A percentile compares a stretch with the other conserved stretches of the same genome.
These are phyloP conservation scores for Trametes coccinea DNA, from an alignment of 768 basidiomycete species.

Conservation along the genomic window DNA sequence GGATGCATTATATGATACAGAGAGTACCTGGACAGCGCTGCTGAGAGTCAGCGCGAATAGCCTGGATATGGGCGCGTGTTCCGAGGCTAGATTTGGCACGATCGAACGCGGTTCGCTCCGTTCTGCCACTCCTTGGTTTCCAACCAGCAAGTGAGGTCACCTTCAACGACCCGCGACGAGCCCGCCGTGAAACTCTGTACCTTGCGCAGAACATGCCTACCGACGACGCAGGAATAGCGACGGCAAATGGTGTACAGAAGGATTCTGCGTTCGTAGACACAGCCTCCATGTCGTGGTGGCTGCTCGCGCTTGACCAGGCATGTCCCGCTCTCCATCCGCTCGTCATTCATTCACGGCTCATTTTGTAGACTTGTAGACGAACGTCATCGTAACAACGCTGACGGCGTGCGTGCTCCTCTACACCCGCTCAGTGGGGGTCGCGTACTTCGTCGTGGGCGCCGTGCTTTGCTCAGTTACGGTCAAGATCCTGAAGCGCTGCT, in stretches of 20 bases:
- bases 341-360: background rate
- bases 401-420: slow-evolving; percentile 54
- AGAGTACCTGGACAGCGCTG: too few relatives aligned
- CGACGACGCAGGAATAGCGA: background rate
- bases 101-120: too few relatives aligned
- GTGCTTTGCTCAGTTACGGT: slow-evolving; percentile 56
- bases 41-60: too few relatives aligned
- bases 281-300: slow-evolving; percentile 6
- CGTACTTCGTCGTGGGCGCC: slow-evolving; percentile 61
- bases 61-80: too few relatives aligned
- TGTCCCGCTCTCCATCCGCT: background rate
- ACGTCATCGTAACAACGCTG: slow-evolving; percentile 52
- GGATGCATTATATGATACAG: too few relatives aligned
- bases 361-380: slow-evolving; percentile 45
- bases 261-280: background rate
- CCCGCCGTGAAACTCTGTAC: too few relatives aligned
- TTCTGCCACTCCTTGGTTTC: too few relatives aligned
- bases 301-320: slow-evolving; percentile 20
- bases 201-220: background rate
- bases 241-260: too few relatives aligned
- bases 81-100: background rate
- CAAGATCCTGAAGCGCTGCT: slow-evolving; percentile 57
- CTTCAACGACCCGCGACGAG: background rate
- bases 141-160: too few relatives aligned
- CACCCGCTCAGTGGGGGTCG: slow-evolving; percentile 61